Evolutionary conservation across 2,329 filamentous ascomycete species (phyloP).

Genomic region (Nothophoma quercina): DNA sequence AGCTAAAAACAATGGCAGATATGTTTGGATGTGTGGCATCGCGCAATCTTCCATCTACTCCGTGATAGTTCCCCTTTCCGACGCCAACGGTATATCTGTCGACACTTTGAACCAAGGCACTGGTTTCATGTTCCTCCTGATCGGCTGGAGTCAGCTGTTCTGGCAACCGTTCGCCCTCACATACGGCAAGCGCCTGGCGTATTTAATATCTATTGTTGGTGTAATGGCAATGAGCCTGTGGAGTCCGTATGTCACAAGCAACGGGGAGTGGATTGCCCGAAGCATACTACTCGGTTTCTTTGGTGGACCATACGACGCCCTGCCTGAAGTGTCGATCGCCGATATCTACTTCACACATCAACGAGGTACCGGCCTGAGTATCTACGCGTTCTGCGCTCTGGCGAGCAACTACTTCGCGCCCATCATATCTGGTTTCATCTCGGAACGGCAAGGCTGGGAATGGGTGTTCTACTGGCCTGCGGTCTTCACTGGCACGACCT

Average conservation of each 20-base stretch:
- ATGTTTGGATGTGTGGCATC: conserved; percentile 59
- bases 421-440: conserved; percentile 48
- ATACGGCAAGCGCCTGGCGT: conserved; percentile 60
- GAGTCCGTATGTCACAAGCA: conserved; percentile 53
- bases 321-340: conserved; percentile 57
- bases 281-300: conserved; percentile 59
- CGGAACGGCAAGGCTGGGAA: conserved; percentile 46
- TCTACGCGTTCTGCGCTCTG: conserved; percentile 44
- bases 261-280: conserved; percentile 58
- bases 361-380: conserved; percentile 40
- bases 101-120: conserved; percentile 58
- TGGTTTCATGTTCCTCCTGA: conserved; percentile 61
- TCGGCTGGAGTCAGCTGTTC: conserved; percentile 61
- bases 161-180: conserved; percentile 63
- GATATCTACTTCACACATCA: conserved; percentile 52
- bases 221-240: conserved; percentile 54
- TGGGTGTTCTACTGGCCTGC: conserved; percentile 60
- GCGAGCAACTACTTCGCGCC: conserved; percentile 50
- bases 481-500: conserved; percentile 59
- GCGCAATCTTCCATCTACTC: conserved; percentile 59
- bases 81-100: conserved; percentile 57
- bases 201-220: conserved; percentile 53
- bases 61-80: conserved; percentile 57
- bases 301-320: conserved; percentile 58
- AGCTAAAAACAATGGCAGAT: conserved; percentile 52